Conservation (phyloP, 164 flowering plant species). For the Platanus orientalis region DNA sequence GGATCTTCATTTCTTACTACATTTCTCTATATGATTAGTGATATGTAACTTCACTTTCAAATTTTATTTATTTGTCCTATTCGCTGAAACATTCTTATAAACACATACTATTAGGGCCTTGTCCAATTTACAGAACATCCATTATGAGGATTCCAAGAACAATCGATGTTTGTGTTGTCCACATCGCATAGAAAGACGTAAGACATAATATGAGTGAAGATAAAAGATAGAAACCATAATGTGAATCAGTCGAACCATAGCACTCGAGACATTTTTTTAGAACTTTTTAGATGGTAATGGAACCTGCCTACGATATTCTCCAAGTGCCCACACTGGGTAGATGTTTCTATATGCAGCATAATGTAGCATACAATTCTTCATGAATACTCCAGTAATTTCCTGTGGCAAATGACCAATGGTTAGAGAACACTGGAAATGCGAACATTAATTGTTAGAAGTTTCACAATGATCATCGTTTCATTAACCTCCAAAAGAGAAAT, state of each 20-base stretch:
- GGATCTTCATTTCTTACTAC: too few species aligned
- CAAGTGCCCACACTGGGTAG: constrained; percentile 50
- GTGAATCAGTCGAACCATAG: background rate
- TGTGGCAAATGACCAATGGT: constrained; percentile 12
- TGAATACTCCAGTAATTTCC: constrained; percentile 48
- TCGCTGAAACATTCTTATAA: too few species aligned
- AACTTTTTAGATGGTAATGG: background rate
- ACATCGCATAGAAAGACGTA: too few species aligned
- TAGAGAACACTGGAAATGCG: background rate
- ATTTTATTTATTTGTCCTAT: too few species aligned
- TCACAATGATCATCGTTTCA: too few species aligned
- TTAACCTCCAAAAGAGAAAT: background rate
- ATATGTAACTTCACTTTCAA: too few species aligned
- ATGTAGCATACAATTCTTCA: constrained; percentile 38
- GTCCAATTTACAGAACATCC: too few species aligned
- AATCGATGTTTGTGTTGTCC: too few species aligned
- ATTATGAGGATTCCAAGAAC: too few species aligned
- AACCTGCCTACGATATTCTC: constrained; percentile 27
- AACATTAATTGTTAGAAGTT: background rate
- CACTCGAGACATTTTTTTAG: background rate
- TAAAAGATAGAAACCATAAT: background rate
- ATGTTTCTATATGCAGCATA: constrained; percentile 41
- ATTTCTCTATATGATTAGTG: too few species aligned
- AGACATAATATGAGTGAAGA: too few species aligned
- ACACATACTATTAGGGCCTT: too few species aligned